Percentiles rank a stretch among this genome's conserved stretches.
phyloP scores from a whole-genome alignment of 768 basidiomycete species.

The Termitomyces sp. region DNA sequence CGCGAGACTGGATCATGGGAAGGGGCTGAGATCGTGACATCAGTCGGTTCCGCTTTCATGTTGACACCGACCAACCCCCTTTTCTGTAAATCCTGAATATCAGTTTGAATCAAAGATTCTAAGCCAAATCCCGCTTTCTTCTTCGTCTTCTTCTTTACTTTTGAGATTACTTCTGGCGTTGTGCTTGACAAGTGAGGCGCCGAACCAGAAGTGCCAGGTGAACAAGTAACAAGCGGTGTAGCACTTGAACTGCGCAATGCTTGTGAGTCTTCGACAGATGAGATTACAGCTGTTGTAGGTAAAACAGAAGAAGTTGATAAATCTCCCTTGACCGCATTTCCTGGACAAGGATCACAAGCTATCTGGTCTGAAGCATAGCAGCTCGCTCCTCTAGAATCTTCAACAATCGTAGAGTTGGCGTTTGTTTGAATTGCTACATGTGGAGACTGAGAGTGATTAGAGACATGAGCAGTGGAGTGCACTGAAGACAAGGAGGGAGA shows the following conservation, averaged over 20 bases:
- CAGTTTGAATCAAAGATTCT: constrained; percentile 11
- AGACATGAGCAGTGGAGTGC: not conserved
- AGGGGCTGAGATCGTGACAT: not conserved
- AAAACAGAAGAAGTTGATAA: not conserved
- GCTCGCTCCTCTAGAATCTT: not conserved
- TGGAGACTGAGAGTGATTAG: not conserved
- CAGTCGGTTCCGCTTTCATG: constrained; percentile 6
- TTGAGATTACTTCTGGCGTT: not conserved
- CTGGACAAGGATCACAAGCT: not conserved
- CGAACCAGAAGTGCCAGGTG: not conserved
- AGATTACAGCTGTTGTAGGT: not conserved
- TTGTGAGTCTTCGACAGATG: not conserved
- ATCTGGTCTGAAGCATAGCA: not conserved
- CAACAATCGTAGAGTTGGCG: not conserved
- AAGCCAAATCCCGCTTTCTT: constrained; percentile 9
- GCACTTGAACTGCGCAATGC: no score
- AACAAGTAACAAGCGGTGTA: not conserved
- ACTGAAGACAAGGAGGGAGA: not conserved
- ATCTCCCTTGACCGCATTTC: not conserved
- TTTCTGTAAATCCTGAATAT: constrained; percentile 14
- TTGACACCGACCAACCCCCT: not conserved
- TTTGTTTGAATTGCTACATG: not conserved
- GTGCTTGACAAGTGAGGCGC: not conserved
- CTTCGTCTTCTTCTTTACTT: constrained; percentile 12
- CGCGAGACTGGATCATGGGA: not conserved